Evolutionary conservation across 1,284 basidiomycete genomes (phyloP), one percentile per base, ranked within the genome.

Genomic region (Malassezia equina): DNA sequence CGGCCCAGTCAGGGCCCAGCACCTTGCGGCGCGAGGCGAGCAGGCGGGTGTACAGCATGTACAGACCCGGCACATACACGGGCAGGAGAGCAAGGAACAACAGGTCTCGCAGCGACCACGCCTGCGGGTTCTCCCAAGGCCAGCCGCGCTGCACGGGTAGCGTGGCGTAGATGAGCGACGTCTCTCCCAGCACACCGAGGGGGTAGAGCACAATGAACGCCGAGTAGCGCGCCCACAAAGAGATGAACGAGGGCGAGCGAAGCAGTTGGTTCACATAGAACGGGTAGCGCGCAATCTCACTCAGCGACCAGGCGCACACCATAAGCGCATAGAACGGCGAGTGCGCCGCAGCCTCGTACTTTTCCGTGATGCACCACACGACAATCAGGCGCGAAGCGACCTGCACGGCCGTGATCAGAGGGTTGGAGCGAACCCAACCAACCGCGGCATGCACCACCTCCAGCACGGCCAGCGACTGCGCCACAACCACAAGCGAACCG

Each of bases 151-250:
- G 42, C 61, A 66, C 46, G 1, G 86, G 86, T 31, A 94, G 80
- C 9, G 87, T 86, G 1, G 83, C 80, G 70, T 83, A 84, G 67
- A 85, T 86, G 52, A 91, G 80, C 72, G 85, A 82, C 0, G 89
- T 89, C 77, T 98, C 91, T 36, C 86, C 88, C 8, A 82, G 81
- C 1, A 91, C 93, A 47, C 91, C 91, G 34, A 91, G 76, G 2
- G 88, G 89, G 77, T 96, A 98, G n/a, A 96, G 82, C 43, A 90
- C 66, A 75, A 86, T 90, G 78, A 96, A 98, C 4, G 87, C 82
- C 21, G 89, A 88, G 80, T 96, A 65, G 42, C 68, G 54, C 32
- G 64, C 62, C 71, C 71, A 73, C 15, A 72, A 65, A 11, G 71
- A 53, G 19, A 59, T 61, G 17, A 53, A 51, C 15, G 59, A 58